Evolutionary conservation across 2,329 filamentous ascomycete genomes (phyloP).

Genomic region (Helotiales sp.): DNA sequence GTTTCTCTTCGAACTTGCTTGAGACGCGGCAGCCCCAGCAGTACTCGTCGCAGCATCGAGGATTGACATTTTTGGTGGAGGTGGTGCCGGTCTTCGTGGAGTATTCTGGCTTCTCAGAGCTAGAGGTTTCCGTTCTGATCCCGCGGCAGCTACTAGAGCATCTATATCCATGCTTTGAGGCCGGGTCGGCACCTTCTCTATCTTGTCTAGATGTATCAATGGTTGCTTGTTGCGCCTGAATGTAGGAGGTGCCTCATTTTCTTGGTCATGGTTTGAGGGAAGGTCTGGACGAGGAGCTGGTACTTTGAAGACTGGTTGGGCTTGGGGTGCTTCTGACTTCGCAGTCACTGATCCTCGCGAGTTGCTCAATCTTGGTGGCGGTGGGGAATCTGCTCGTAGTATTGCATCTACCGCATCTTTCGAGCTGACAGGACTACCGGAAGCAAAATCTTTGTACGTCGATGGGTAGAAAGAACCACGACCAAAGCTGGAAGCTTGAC

Average conservation of each 20-base stretch:
- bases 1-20: slow-evolving; percentile 69
- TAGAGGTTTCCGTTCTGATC: slow-evolving; percentile 58
- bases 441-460: slow-evolving; percentile 39
- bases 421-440: slow-evolving; percentile 58
- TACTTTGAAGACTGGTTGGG: slow-evolving; percentile 57
- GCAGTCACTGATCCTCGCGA: slow-evolving; percentile 36
- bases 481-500: slow-evolving; percentile 20
- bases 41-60: slow-evolving; percentile 86
- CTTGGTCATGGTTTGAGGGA: slow-evolving; percentile 72
- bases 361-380: slow-evolving; percentile 28
- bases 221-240: slow-evolving; percentile 52
- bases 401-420: slow-evolving; percentile 32
- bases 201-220: slow-evolving; percentile 29
- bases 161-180: slow-evolving; percentile 48
- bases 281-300: slow-evolving; percentile 56
- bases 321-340: slow-evolving; percentile 41
- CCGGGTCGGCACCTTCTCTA: slow-evolving; percentile 52
- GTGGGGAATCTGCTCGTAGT: slow-evolving; percentile 32
- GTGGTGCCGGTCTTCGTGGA: slow-evolving; percentile 73
- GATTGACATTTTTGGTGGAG: slow-evolving; percentile 94
- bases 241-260: slow-evolving; percentile 75
- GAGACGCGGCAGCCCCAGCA: slow-evolving; percentile 74
- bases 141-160: slow-evolving; percentile 39
- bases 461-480: slow-evolving; percentile 35
- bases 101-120: slow-evolving; percentile 62